A percentile compares a stretch with the other conserved stretches of the same genome.
Evolutionary conservation across 768 basidiomycete species (phyloP).

Genomic region (Gelatoporia subvermispora): DNA sequence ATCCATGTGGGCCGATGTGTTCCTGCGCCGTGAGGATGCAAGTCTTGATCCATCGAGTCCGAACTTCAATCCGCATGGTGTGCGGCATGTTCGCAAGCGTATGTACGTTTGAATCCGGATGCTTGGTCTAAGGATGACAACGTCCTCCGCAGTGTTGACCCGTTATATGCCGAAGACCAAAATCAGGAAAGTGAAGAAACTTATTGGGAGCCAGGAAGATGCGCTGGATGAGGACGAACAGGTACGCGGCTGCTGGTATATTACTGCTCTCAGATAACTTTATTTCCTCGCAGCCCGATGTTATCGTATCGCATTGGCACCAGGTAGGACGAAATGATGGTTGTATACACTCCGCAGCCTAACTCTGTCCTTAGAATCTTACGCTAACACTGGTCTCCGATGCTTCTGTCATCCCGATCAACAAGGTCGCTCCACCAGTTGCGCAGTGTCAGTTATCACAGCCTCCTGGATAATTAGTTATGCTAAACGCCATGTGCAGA

Average conservation of each 20-base stretch:
- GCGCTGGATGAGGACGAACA: slow-evolving; percentile 43
- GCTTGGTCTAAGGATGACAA: neutral
- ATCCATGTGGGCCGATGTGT: slow-evolving; percentile 80
- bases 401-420: slow-evolving; percentile 45
- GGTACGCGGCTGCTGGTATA: too few species aligned
- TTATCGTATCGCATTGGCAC: slow-evolving; percentile 84
- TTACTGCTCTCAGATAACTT: too few species aligned
- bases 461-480: neutral
- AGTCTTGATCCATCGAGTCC: slow-evolving; percentile 58
- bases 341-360: neutral
- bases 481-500: slow-evolving; percentile 35
- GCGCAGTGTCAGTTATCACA: slow-evolving; percentile 44
- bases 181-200: slow-evolving; percentile 76
- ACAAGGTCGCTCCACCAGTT: slow-evolving; percentile 53
- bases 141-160: slow-evolving; percentile 59
- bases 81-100: slow-evolving; percentile 78
- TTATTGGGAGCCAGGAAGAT: slow-evolving; percentile 47
- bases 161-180: slow-evolving; percentile 75
- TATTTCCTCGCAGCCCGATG: slow-evolving; percentile 37
- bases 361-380: slow-evolving; percentile 54
- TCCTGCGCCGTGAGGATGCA: slow-evolving; percentile 60
- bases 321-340: slow-evolving; percentile 35
- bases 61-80: slow-evolving; percentile 46
- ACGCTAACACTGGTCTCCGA: slow-evolving; percentile 85
- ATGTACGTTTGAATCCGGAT: slow-evolving; percentile 20